Percentiles rank a stretch among this genome's conserved stretches.
These are phyloP conservation scores for Byssothecium circinans DNA, from an alignment of 2,329 filamentous ascomycete species.

Conservation along the genomic window DNA sequence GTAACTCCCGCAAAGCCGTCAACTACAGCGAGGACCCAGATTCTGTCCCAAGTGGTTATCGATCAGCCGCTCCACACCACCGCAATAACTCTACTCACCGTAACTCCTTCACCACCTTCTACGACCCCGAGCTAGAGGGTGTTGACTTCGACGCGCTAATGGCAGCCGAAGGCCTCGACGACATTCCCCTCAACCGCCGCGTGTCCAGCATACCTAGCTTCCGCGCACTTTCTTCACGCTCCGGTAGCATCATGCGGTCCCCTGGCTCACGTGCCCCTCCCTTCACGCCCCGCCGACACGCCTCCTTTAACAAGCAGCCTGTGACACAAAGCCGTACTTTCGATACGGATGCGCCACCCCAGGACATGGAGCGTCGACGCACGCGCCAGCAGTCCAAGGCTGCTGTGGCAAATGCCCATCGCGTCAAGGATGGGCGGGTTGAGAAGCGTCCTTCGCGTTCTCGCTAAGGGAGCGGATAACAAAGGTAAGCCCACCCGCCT, in stretches of 20 bases:
- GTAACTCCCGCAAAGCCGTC: neutral
- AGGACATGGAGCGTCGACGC: neutral
- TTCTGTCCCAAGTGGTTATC: neutral
- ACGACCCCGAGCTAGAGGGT: slow-evolving; percentile 3
- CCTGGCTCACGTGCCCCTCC: neutral
- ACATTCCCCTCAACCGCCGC: slow-evolving; percentile 1
- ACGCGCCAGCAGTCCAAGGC: neutral
- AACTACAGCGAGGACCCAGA: neutral
- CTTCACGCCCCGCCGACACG: slow-evolving; percentile 3
- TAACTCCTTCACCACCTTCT: neutral
- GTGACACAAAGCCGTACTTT: slow-evolving; percentile 6
- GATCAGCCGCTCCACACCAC: neutral
- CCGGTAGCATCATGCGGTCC: slow-evolving; percentile 5
- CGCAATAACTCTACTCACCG: neutral
- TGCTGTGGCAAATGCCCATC: neutral
- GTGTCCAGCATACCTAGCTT: neutral
- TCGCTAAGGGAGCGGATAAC: too few relatives aligned
- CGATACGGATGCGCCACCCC: slow-evolving; percentile 1
- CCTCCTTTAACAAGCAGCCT: slow-evolving; percentile 7
- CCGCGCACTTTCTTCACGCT: neutral
- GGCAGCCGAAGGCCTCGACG: neutral
- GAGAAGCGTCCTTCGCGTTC: neutral
- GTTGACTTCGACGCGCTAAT: slow-evolving; percentile 1
- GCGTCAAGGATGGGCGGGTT: neutral
- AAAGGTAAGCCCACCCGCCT: too few relatives aligned